A percentile compares a stretch with the other conserved stretches of the same genome.
These are phyloP conservation scores for Pisolithus sp. DNA, from an alignment of 768 basidiomycete genomes.

Conservation along the genomic window DNA sequence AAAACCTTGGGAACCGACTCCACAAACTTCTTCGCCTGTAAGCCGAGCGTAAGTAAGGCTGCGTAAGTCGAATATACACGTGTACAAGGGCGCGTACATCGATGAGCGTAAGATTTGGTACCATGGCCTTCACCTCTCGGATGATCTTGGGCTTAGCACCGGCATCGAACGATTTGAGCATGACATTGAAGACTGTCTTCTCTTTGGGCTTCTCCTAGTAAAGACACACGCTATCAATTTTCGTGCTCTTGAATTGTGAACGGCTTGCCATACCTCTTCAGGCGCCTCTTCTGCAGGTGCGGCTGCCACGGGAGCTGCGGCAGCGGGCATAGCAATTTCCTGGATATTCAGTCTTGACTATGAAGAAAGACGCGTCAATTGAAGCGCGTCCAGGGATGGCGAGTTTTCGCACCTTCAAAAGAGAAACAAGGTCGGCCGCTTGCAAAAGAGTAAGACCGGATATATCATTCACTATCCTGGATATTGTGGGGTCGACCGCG, in stretches of 20 bases:
- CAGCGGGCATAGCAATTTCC: slow-evolving; percentile 89
- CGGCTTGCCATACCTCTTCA: slow-evolving; percentile 44
- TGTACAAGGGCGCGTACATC: slow-evolving; percentile 56
- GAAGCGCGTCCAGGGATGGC: background rate
- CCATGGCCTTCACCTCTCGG: slow-evolving; percentile 91
- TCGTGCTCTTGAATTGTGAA: background rate
- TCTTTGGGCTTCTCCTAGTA: slow-evolving; percentile 91
- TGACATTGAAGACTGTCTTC: slow-evolving; percentile 96
- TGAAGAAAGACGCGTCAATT: background rate
- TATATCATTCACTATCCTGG: slow-evolving; percentile 88
- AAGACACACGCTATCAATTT: background rate
- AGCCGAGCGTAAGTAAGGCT: background rate
- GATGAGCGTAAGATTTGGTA: slow-evolving; percentile 93
- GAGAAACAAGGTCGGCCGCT: slow-evolving; percentile 88
- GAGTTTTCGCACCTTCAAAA: slow-evolving; percentile 66
- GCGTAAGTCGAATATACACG: background rate
- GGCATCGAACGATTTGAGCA: slow-evolving; percentile 90
- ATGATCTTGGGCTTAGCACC: slow-evolving; percentile 94
- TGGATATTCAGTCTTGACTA: slow-evolving; percentile 93
- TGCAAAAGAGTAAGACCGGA: slow-evolving; percentile 83
- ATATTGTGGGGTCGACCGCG: slow-evolving; percentile 57
- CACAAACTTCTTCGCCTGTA: slow-evolving; percentile 97
- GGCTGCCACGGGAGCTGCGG: slow-evolving; percentile 53
- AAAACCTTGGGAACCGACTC: slow-evolving; percentile 89
- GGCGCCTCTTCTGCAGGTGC: slow-evolving; percentile 55